Base-by-base conservation (phyloP, 2,329 filamentous ascomycete genomes). In the Colletotrichum somersetense region DNA sequence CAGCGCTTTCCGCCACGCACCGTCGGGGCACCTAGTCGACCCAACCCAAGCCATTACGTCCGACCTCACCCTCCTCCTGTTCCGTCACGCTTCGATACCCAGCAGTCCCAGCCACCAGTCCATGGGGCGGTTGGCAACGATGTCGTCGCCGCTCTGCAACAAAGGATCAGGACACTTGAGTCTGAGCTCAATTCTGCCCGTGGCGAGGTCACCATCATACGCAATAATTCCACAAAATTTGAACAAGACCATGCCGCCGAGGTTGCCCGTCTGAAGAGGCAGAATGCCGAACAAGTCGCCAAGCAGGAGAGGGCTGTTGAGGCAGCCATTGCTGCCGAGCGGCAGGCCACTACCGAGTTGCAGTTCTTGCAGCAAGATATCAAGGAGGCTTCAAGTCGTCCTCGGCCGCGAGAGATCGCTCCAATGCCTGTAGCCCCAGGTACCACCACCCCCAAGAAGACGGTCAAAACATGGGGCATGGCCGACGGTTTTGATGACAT, bases 401-500 rank as follows among this genome's bases (percentile, higher is more conserved):
- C 81, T 64, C 86, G 83, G 74, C 79, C 88, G 67, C 88, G 84
- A 76, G 87, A 85, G 20, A 56, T 64, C 62, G 77, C 76, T 75
- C 75, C 76, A 73, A 68, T 69, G 57, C 64, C 74, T 6, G 72
- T 67, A 35, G 69, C 62, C 20, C 77, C 75, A 4, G 76, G 76
- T 5, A 82, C 79, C 0, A 70, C 66, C 35, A 93, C 92, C 0
- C 91, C 91, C 2, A 93, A 87, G 77, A 91, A 89, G 78, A 78
- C 82, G 1, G 80, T 85, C 38, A 90, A 87, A 78, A 81, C 83
- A 1, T 88, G 88, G 81, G 85, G 87, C 1, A 83, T 92, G 62
- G 88, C 92, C 1, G 93, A 96, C 80, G 93, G 93, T 0, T 96
- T 96, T 76, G 92, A 95, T 72, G 90, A 93, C 72, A 83, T 89